phyloP scores from a whole-genome alignment of 345 rosid genomes.

The Eucalyptus fibrosa region DNA sequence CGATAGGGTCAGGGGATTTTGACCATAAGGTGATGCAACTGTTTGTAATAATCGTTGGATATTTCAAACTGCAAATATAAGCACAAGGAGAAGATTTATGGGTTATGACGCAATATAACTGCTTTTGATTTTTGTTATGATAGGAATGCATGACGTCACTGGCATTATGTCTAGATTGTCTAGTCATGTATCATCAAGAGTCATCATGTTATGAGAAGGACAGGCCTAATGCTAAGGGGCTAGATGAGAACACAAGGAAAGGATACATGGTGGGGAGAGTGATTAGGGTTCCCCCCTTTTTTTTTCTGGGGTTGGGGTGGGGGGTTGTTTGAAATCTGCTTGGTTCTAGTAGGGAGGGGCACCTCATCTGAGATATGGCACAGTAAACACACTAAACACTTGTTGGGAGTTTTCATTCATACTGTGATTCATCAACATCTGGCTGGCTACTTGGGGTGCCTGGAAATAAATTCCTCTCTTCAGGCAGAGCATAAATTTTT shows the following conservation, averaged over 20 bases:
- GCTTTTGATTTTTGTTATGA: not conserved
- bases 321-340: not conserved
- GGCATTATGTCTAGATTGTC: not conserved
- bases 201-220: not conserved
- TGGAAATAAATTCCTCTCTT: not conserved
- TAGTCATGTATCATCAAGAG: not conserved
- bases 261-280: not conserved
- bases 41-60: not conserved
- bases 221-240: not conserved
- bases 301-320: not conserved
- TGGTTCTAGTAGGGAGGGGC: not conserved
- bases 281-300: not conserved
- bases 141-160: not conserved
- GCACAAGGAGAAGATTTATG: not conserved
- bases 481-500: not conserved
- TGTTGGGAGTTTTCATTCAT: not conserved
- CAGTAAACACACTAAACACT: not conserved
- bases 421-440: not conserved
- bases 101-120: not conserved
- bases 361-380: not conserved
- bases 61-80: not conserved
- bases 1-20: not conserved
- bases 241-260: not conserved
- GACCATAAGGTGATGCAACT: not conserved
- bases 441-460: not conserved